Base-by-base conservation (phyloP, 1,284 basidiomycete species). In the Pyrrhoderma lamaoense region DNA sequence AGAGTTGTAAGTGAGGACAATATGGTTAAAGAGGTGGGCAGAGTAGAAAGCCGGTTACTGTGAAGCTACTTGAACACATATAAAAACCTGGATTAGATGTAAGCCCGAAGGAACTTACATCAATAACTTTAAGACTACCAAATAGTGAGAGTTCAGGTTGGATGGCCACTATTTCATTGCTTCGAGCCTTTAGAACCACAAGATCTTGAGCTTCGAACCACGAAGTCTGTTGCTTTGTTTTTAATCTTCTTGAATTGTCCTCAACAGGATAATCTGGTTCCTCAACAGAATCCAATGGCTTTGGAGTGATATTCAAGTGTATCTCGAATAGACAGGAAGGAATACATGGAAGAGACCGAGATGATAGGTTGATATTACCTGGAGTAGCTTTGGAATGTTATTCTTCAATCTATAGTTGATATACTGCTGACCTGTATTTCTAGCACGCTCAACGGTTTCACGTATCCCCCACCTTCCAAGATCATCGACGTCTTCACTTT, bases 191-290 rank as follows among this genome's bases (percentile, higher is more conserved):
- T 42, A 90, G 64, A 0, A 85, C 69, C 40, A 77, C 74, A 18
- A 90, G 66, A 64, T 90, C 87, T 60, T 85, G 81, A 3, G 82
- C 82, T 60, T 89, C 86, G 58, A 80, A 89, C 85, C 87, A 89
- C 1, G 83, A 71, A 14, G 78, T 67, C 66, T 50, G 71, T 70
- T 65, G 67, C 55, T 62, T 67, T 42, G 55, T 59, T 48, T 56
- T 51, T 39, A 60, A 61, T 54, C 66, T 48, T 49, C 72, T 71
- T 8, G 64, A 60, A 39, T 31, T 5, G 54, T 56, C 9, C 60
- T 63, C 18, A 63, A 76, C 38, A 82, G 67, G 2, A 72, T 69
- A 2, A 80, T 80, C 59, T 87, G 84, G 42, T 77, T 71, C 8
- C 75, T 71, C 7, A 37, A 84, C 80, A 5, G 75, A 78, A 61